phyloP scores from a whole-genome alignment of 768 basidiomycete species.

The Lentinus tigrinus region DNA sequence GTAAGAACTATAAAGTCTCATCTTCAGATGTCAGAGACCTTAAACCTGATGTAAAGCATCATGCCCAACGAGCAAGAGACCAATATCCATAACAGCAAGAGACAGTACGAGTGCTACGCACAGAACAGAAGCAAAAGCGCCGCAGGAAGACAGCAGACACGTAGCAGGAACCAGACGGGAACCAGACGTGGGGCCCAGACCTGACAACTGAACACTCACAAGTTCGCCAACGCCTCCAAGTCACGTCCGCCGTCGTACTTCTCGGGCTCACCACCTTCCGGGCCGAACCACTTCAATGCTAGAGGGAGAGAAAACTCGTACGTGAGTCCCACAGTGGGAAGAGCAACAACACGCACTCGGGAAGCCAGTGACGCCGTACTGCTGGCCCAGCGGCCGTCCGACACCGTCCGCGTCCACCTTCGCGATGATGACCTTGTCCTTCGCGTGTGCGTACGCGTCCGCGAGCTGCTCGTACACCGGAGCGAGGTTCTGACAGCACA shows the following conservation, averaged over 20 bases:
- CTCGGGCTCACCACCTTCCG: conserved; percentile 56
- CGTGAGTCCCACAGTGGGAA: conserved; percentile 39
- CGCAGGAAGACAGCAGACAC: neutral
- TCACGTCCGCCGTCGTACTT: conserved; percentile 80
- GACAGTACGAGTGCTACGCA: neutral
- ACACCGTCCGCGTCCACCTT: conserved; percentile 92
- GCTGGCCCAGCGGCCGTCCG: conserved; percentile 72
- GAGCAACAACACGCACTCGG: conserved; percentile 59
- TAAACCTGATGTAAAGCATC: conserved; percentile 18
- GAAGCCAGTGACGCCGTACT: conserved; percentile 80
- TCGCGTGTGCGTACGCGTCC: conserved; percentile 76
- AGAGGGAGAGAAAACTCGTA: too few relatives aligned
- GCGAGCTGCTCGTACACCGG: conserved; percentile 87
- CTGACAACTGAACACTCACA: conserved; percentile 50
- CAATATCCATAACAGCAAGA: neutral
- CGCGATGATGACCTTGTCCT: conserved; percentile 84
- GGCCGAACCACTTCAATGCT: conserved; percentile 93
- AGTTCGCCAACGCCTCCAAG: conserved; percentile 69
- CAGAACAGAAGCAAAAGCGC: neutral
- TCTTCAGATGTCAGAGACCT: conserved; percentile 16
- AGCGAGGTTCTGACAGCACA: conserved; percentile 66
- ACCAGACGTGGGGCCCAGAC: neutral
- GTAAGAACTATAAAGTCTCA: conserved; percentile 3
- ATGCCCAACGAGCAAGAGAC: neutral
- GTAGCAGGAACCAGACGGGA: neutral